Evolutionary conservation across 192 early-diverging fungal genomes (phyloP).

Genomic region (Podila minutissima): DNA sequence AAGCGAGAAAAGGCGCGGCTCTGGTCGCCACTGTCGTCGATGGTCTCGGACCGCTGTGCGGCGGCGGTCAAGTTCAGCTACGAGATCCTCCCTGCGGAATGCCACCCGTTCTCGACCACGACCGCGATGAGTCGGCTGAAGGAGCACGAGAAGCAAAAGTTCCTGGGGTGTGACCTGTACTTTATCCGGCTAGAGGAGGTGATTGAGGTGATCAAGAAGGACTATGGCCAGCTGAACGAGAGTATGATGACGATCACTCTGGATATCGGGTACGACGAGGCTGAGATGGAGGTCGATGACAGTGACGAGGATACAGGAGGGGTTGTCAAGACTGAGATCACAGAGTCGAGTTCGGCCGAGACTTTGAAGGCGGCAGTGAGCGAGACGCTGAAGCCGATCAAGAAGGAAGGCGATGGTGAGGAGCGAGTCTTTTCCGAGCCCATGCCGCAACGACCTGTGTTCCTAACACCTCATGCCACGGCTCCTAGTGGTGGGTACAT

Average conservation of each 20-base stretch:
- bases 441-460: background rate
- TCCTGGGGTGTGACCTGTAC: slow-evolving; percentile 65
- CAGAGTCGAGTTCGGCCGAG: background rate
- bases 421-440: background rate
- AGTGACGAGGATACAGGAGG: slow-evolving; percentile 1
- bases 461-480: background rate
- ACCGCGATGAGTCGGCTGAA: slow-evolving; percentile 54
- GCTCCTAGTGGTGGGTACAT: slow-evolving; percentile 6
- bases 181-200: slow-evolving; percentile 76
- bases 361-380: too few relatives aligned
- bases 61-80: slow-evolving; percentile 50
- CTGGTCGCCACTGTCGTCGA: slow-evolving; percentile 75
- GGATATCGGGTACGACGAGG: slow-evolving; percentile 67
- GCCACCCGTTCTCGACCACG: slow-evolving; percentile 40
- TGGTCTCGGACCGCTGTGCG: slow-evolving; percentile 62
- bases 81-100: slow-evolving; percentile 36
- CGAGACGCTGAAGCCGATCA: slow-evolving; percentile 16
- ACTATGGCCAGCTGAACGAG: slow-evolving; percentile 71
- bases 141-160: slow-evolving; percentile 69
- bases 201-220: slow-evolving; percentile 65
- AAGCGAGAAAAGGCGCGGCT: slow-evolving; percentile 71
- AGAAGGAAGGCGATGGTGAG: slow-evolving; percentile 8
- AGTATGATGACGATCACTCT: slow-evolving; percentile 74
- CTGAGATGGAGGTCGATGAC: slow-evolving; percentile 32
- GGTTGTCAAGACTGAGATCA: background rate